phyloP scores from a whole-genome alignment of 805 yeast species.

The Ogataea thermomethanolica region DNA sequence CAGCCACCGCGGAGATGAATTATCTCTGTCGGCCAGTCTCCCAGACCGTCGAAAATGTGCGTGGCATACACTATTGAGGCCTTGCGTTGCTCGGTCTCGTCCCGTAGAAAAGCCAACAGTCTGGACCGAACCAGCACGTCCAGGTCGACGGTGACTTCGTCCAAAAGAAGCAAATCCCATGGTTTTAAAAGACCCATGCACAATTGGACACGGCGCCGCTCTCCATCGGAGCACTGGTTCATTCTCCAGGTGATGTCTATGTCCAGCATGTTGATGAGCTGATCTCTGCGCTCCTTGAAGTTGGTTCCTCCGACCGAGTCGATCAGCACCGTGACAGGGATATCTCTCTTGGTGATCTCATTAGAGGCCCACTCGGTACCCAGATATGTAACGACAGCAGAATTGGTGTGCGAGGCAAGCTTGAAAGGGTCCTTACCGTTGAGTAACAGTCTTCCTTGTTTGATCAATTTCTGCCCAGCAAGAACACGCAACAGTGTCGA shows the following conservation, averaged over 20 bases:
- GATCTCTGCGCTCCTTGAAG: conserved; percentile 72
- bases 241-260: conserved; percentile 88
- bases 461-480: conserved; percentile 88
- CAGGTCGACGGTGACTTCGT: conserved; percentile 94
- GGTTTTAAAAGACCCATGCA: conserved; percentile 92
- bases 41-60: conserved; percentile 93
- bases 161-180: conserved; percentile 83
- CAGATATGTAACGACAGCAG: conserved; percentile 55
- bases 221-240: conserved; percentile 92
- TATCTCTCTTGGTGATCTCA: conserved; percentile 84
- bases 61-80: conserved; percentile 90
- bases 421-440: conserved; percentile 85
- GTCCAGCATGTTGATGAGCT: conserved; percentile 72
- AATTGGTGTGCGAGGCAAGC: conserved; percentile 25
- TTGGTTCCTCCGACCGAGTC: conserved; percentile 77
- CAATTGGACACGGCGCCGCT: conserved; percentile 88
- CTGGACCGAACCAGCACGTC: conserved; percentile 87
- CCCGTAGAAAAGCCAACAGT: conserved; percentile 61
- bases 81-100: conserved; percentile 67
- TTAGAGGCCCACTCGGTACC: conserved; percentile 99
- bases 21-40: conserved; percentile 83
- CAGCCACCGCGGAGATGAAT: conserved; percentile 74
- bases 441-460: conserved; percentile 63
- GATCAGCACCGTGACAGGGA: conserved; percentile 76
- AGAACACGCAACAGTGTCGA: conserved; percentile 79